A percentile compares a stretch with the other conserved stretches of the same genome.
These are phyloP conservation scores for Sporisorium exsertum DNA, from an alignment of 1,284 basidiomycete genomes.

Conservation along the genomic window DNA sequence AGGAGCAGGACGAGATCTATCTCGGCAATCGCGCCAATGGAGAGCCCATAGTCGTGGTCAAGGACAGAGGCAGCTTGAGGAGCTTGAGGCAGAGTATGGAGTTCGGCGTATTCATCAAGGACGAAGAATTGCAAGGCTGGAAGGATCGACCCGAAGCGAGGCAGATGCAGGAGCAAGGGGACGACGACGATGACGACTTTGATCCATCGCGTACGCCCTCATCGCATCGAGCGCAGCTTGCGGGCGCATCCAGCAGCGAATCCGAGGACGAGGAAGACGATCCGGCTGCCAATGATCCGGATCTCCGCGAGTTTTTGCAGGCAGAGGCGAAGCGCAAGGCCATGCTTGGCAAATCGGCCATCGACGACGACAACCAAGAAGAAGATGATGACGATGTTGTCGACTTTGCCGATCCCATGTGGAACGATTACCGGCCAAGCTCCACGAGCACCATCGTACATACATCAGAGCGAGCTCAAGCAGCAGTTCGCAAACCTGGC, in stretches of 20 bases:
- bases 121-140: slow-evolving; percentile 58
- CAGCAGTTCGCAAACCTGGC: background rate
- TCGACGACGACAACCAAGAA: slow-evolving; percentile 18
- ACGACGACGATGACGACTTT: slow-evolving; percentile 31
- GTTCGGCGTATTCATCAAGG: slow-evolving; percentile 64
- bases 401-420: slow-evolving; percentile 42
- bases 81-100: slow-evolving; percentile 45
- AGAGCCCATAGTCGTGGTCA: slow-evolving; percentile 55
- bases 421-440: slow-evolving; percentile 1
- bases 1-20: slow-evolving; percentile 66
- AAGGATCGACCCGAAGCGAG: slow-evolving; percentile 33
- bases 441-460: background rate
- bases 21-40: slow-evolving; percentile 55
- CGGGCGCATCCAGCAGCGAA: slow-evolving; percentile 17
- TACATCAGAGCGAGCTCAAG: background rate
- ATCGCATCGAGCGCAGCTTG: background rate
- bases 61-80: slow-evolving; percentile 60
- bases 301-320: slow-evolving; percentile 50
- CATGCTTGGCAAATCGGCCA: slow-evolving; percentile 15
- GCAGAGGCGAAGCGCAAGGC: slow-evolving; percentile 47
- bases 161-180: slow-evolving; percentile 20
- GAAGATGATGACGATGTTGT: slow-evolving; percentile 37
- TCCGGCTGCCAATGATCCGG: slow-evolving; percentile 47
- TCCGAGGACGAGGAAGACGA: slow-evolving; percentile 19
- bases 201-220: slow-evolving; percentile 19